Evolutionary conservation across 768 basidiomycete genomes (phyloP).

Genomic region (Pulveroboletus sp.): DNA sequence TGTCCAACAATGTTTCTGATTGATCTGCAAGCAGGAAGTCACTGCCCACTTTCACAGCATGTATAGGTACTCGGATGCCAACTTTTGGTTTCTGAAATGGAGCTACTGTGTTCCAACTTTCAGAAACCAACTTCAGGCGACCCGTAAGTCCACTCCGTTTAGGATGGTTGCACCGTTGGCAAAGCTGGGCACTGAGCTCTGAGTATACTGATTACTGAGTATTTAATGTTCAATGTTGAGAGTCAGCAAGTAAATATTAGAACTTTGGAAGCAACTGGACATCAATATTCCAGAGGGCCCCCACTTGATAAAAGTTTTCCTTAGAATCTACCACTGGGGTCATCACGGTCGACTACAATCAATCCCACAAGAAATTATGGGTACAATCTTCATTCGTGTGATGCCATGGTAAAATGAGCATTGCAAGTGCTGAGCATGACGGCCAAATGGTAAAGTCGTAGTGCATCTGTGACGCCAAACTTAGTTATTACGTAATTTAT

Average conservation of each 20-base stretch:
- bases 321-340: neutral
- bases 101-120: too few relatives aligned
- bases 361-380: neutral
- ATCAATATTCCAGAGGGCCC: conserved; percentile 32
- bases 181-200: too few relatives aligned
- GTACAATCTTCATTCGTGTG: neutral
- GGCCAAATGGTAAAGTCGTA: too few relatives aligned
- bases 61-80: conserved; percentile 3
- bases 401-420: conserved; percentile 2
- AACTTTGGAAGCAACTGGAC: conserved; percentile 35
- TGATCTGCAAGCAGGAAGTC: neutral
- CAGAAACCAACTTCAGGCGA: too few relatives aligned
- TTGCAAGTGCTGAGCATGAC: too few relatives aligned
- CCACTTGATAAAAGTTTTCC: conserved; percentile 10
- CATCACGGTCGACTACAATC: conserved; percentile 6
- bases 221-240: too few relatives aligned
- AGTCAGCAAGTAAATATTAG: conserved; percentile 39
- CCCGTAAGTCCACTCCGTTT: too few relatives aligned
- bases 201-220: too few relatives aligned
- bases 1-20: too few relatives aligned
- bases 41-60: neutral
- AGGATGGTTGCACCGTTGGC: too few relatives aligned
- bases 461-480: too few relatives aligned
- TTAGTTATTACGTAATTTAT: neutral
- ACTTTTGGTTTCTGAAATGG: too few relatives aligned